phyloP scores from a whole-genome alignment of 768 basidiomycete species.

The Gloeophyllum trabeum region DNA sequence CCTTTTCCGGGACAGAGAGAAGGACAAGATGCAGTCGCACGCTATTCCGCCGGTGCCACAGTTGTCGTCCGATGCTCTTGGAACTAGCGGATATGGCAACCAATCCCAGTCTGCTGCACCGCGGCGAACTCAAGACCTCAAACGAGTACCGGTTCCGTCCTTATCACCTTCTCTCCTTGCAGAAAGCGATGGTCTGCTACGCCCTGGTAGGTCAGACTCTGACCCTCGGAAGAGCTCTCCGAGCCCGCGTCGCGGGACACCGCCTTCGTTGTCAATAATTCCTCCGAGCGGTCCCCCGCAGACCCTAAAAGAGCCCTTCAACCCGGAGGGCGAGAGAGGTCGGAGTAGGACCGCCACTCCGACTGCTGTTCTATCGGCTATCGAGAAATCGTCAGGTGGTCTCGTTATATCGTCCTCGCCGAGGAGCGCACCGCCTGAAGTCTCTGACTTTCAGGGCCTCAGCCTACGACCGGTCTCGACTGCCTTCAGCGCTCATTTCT shows the following conservation, averaged over 20 bases:
- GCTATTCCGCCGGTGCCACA: conserved; percentile 49
- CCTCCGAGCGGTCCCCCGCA: background rate
- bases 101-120: conserved; percentile 9
- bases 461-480: conserved; percentile 69
- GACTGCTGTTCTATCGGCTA: background rate
- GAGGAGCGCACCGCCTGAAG: conserved; percentile 56
- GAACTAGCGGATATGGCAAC: conserved; percentile 1
- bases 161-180: conserved; percentile 10
- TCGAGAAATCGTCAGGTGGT: background rate
- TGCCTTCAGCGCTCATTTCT: conserved; percentile 62
- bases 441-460: conserved; percentile 52
- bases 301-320: background rate
- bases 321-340: background rate
- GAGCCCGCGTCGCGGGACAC: background rate
- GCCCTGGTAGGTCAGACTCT: background rate
- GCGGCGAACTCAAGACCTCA: conserved; percentile 4
- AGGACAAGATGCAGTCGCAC: conserved; percentile 25
- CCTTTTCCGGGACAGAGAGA: conserved; percentile 50
- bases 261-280: background rate
- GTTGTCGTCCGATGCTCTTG: conserved; percentile 20
- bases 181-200: background rate
- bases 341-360: background rate
- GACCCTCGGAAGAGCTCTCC: background rate
- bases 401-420: conserved; percentile 17
- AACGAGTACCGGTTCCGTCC: conserved; percentile 16